Base-by-base conservation (phyloP, 1,139 yeast species). In the Suhomyces terraborum region DNA sequence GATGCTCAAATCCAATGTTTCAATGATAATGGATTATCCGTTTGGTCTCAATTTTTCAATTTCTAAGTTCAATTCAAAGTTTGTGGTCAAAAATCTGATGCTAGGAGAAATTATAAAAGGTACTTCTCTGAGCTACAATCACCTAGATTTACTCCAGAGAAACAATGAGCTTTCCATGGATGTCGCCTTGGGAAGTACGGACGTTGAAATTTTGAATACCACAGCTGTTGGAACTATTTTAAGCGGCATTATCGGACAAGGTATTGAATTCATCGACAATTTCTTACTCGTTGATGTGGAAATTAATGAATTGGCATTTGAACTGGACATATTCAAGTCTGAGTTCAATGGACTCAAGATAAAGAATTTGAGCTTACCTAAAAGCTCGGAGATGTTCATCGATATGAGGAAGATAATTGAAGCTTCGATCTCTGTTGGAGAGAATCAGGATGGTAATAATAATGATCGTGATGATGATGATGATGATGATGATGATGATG, bases 251-350 rank as follows among this genome's bases (percentile, higher is more conserved):
- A 32, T 58, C 6, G 49, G 49, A 10, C 21, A 30, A 10, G 47
- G 43, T 2, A 30, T 29, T 8, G 25, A 32, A 1, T 6, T 37
- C 6, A 25, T 38, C 3, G 24, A 19, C 24, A 42, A 43, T 3
- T 37, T 49, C 8, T 32, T 55, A n/a, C 42, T 21, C 30, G 24
- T 51, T 7, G 58, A 56, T 32, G 12, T 56, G 30, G 49, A 48
- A 12, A 30, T 59, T 6, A 41, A 49, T 8, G 74, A 51, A 20
- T n/a, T 47, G 12, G 12, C 17, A 10, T 42, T 49, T 22, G 46
- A 48, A 23, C 38, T 46, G 43, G 34, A 28, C 24, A 30, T 45
- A 8, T 42, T 48, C 23, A 36, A 21, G 12, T 40, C 51, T 6
- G 40, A 38, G 14, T 38, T 48, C 20, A 38, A 37, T 18, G 38